Evolutionary conservation across 306 rosid species (phyloP), one percentile per base, ranked within the genome.

Genomic region (Corylus heterophylla): DNA sequence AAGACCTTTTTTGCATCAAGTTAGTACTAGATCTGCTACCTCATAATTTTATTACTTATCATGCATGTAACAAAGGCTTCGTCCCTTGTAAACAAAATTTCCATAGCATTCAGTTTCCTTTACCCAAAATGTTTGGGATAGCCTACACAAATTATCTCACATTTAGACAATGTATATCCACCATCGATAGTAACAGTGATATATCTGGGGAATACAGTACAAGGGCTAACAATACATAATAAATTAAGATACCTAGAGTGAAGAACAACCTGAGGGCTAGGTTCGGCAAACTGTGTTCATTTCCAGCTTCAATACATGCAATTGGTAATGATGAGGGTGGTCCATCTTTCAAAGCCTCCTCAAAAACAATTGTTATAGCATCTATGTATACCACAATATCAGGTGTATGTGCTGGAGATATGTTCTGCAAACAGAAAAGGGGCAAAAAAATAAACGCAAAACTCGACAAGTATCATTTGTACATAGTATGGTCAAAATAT

Each of bases 291-390:
- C 84, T 89, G 82, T 95, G 96, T 76, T 90, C 93, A 62, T 79
- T 76, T 81, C 99, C 98, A 77, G 97, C 92, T 85, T 93, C 98
- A 82, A 86, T 85, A 74, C 99, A 93, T 50, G 91, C 96, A 84
- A 91, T 88, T 27, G 94, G 99, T 54, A 90, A 79, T 64, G 97
- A 87, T 13, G 89, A 79, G 1, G 92, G 84, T 79, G 88, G 85
- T 80, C 92, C 96, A 69, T 77, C 84, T 78, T 79, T 88, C 51
- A 90, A 83, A 69, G 89, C 83, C 91, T 93, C 97, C 82, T 87
- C 99, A 73, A 83, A 84, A 81, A 91, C 88, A 83, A 95, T 85
- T 71, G 94, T 89, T 84, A 95, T 95, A 80, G 94, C 93, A 89
- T 92, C 99, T 78, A 95, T 85, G 81, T 82, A 95, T 78, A 95